Evolutionary conservation across 2,329 filamentous ascomycete species (phyloP).

Genomic region (Epichloe brachyelytri): DNA sequence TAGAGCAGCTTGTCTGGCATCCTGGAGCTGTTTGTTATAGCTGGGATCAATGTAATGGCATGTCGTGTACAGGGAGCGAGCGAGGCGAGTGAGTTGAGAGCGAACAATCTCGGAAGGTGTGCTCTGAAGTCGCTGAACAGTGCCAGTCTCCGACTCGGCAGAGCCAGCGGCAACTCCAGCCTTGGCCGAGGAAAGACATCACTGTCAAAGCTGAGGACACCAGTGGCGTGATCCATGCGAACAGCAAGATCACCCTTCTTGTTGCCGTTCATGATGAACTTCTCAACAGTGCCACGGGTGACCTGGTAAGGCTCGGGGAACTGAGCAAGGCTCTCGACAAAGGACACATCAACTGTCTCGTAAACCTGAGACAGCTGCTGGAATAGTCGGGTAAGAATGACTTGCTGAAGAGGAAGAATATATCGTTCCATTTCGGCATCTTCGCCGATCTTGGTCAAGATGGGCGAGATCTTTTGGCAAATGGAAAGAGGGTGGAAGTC

Average conservation of each 20-base stretch:
- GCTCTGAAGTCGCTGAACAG: conserved; percentile 90
- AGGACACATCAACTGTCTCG: conserved; percentile 88
- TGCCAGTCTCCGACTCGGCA: conserved; percentile 70
- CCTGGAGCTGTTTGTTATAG: conserved; percentile 69
- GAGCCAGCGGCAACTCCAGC: conserved; percentile 75
- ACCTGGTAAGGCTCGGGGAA: conserved; percentile 97
- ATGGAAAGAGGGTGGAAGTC: conserved; percentile 98
- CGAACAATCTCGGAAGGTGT: conserved; percentile 96
- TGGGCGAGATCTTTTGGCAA: conserved; percentile 97
- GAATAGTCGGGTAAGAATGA: conserved; percentile 95
- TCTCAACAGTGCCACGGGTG: conserved; percentile 81
- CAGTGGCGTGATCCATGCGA: conserved; percentile 88
- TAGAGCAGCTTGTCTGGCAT: conserved; percentile 68
- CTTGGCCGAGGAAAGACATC: conserved; percentile 97
- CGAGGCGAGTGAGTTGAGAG: conserved; percentile 81
- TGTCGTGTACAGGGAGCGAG: conserved; percentile 81
- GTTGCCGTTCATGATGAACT: conserved; percentile 99
- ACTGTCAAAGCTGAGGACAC: conserved; percentile 91
- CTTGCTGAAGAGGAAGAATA: conserved; percentile 88
- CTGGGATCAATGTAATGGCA: conserved; percentile 91
- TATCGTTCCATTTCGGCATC: conserved; percentile 97
- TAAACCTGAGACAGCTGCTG: conserved; percentile 98
- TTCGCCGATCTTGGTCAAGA: conserved; percentile 81
- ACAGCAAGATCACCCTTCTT: conserved; percentile 98
- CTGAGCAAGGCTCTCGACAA: conserved; percentile 84